Evolutionary conservation across 495 filamentous ascomycete genomes (phyloP).

Genomic region (Xylaria cubensis): DNA sequence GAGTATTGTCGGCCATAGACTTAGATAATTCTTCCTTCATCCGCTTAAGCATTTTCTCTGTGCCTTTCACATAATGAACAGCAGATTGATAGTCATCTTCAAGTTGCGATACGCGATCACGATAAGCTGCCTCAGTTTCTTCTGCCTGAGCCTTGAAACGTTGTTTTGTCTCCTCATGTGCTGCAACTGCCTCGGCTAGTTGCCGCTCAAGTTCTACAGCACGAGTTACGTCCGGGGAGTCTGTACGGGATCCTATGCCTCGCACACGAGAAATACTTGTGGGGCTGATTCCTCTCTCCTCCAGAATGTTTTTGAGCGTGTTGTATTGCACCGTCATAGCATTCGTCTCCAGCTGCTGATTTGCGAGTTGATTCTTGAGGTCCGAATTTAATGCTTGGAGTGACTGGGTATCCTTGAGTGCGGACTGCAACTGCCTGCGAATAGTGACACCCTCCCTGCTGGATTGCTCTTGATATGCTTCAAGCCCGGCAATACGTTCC

Average conservation of each 20-base stretch:
- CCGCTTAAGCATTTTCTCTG: slow-evolving; percentile 97
- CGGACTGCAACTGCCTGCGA: slow-evolving; percentile 84
- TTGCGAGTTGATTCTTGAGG: slow-evolving; percentile 76
- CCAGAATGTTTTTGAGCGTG: slow-evolving; percentile 89
- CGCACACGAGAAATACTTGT: slow-evolving; percentile 59
- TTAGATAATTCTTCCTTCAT: slow-evolving; percentile 96
- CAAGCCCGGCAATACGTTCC: slow-evolving; percentile 92
- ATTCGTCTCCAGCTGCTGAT: slow-evolving; percentile 86
- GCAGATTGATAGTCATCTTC: slow-evolving; percentile 99
- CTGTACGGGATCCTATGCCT: slow-evolving; percentile 65
- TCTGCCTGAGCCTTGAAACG: slow-evolving; percentile 78
- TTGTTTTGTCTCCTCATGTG: slow-evolving; percentile 82
- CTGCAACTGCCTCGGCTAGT: slow-evolving; percentile 74
- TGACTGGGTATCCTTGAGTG: slow-evolving; percentile 78
- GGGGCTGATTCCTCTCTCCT: slow-evolving; percentile 80
- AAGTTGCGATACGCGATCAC: slow-evolving; percentile 89
- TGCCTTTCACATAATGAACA: slow-evolving; percentile 98
- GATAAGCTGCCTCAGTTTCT: slow-evolving; percentile 82
- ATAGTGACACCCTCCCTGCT: slow-evolving; percentile 90
- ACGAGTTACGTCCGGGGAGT: slow-evolving; percentile 81
- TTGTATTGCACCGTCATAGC: slow-evolving; percentile 89
- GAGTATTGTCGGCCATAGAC: slow-evolving; percentile 84
- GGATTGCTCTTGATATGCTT: slow-evolving; percentile 95
- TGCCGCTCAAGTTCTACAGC: slow-evolving; percentile 89
- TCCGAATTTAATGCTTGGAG: slow-evolving; percentile 79